Evolutionary conservation across 306 rosid species (phyloP), one percentile per base, ranked within the genome.

Genomic region (Cercis canadensis): DNA sequence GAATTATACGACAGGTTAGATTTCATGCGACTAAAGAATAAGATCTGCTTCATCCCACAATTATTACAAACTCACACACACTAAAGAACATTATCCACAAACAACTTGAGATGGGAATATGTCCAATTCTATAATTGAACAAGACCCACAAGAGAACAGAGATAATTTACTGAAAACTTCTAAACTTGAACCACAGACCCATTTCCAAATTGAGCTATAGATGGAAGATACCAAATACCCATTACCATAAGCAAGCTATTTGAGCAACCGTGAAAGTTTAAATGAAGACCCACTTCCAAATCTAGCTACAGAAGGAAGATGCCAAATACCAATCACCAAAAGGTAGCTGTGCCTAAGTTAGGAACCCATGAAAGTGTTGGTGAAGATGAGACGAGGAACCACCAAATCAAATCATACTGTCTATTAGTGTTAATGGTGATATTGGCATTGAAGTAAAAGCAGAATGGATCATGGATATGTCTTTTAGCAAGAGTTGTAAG

Each of bases 81-180:
- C 53, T 62, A 69, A 65, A 75, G 67, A 72, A 73, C 45, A 43
- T 57, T 73, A 82, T 77, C 87, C 34, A 32, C 21, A 63, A 73
- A 19, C 66, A 72, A 56, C 16, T 40, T 63, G 52, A 54, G 55
- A 72, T 47, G 72, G 75, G 43, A 79, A 81, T 33, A 62, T 72
- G 8, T 37, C 24, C 53, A 37, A 56, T 37, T 7, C 60, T 62
- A 29, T 7, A 60, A 11, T 17, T 34, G 21, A 63, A 65, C 44
- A 58, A 59, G 57, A 8, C 54, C 70, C 58, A 7, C 13, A 39
- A 64, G 69, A 46, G 50, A 63, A 50, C 33, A 69, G 41, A 58
- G 65, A 59, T n/a, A 31, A 64, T 12, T 14, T 59, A 76, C 59
- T 11, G 56, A 6, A 56, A 67, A 75, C 54, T 34, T 55, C 45